Evolutionary conservation across 2,329 filamentous ascomycete genomes (phyloP), one percentile per base, ranked within the genome.

Genomic region (Harringtonia aguacate): DNA sequence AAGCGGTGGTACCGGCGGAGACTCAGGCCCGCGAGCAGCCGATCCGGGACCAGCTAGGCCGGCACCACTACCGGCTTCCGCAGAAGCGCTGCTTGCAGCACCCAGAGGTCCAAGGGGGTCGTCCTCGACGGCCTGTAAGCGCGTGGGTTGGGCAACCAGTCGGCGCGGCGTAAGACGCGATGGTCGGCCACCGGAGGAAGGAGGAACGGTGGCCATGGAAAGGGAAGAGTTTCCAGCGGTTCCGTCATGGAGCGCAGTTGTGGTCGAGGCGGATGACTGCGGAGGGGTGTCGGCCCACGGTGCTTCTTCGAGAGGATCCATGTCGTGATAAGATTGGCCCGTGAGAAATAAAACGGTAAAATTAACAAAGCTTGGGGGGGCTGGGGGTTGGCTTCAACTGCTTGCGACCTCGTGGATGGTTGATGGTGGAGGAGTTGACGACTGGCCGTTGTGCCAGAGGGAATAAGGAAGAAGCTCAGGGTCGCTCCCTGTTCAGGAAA

Each of bases 101-200:
- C 86, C 86, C 41, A 94, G 68, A 20, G 86, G 86, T 1, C 86
- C 86, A 37, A 89, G 74, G 45, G 84, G 82, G 50, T 80, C 75
- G 58, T 88, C 84, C 36, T 81, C 77, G 52, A 86, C 81, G 48
- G 81, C 82, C 64, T 90, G 80, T 48, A 90, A 81, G 43, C 79
- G 81, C 38, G 85, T 88, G 27, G 83, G 77, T 59, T 89, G 84
- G 47, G 81, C 81, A 53, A 81, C 80, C 56, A 87, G 68, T 49
- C 79, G 76, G 51, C 79, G 77, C 31, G 71, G 70, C 4, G 59
- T 62, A n/a, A 64, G 59, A 49, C 70, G 68, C 22, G 67, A 67
- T 12, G 67, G 60, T 28, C 70, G 67, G 50, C 62, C 46, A 10
- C 56, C 53, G 24, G 56, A 48, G 20, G 51, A 44, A 20, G 61